A percentile compares a stretch with the other conserved stretches of the same genome.
Conservation (phyloP, 2,329 filamentous ascomycete genomes). For the Pseudocercospora musae region DNA sequence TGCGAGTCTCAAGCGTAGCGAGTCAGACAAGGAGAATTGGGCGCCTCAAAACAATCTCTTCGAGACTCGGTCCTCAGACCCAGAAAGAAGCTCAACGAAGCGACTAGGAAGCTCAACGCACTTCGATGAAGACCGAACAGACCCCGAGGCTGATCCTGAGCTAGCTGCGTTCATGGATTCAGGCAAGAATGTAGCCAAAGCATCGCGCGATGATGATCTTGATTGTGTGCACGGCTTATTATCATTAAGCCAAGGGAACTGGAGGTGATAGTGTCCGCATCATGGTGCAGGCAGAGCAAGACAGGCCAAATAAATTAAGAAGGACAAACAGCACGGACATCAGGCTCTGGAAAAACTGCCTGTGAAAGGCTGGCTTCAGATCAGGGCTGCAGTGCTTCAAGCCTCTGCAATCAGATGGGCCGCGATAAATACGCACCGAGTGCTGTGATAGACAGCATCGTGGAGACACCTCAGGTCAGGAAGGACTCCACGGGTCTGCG, state of each 20-base stretch:
- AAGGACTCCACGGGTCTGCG: not conserved
- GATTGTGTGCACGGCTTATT: slow-evolving; percentile 87
- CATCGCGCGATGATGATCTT: slow-evolving; percentile 60
- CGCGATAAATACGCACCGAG: no score
- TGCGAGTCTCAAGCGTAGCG: slow-evolving; percentile 55
- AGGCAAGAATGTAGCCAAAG: slow-evolving; percentile 39
- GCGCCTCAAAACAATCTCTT: slow-evolving; percentile 48
- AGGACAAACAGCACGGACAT: not conserved
- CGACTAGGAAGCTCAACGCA: not conserved
- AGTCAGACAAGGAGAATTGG: slow-evolving; percentile 97
- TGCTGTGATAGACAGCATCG: not conserved
- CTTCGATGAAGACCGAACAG: not conserved
- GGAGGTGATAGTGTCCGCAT: slow-evolving; percentile 49
- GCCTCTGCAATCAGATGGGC: no score
- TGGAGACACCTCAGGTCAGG: not conserved
- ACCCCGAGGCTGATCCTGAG: slow-evolving; percentile 56
- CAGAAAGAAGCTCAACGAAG: not conserved
- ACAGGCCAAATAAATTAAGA: not conserved
- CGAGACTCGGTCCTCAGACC: not conserved
- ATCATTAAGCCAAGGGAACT: slow-evolving; percentile 88
- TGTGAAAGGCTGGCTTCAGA: no score
- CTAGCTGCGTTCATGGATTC: slow-evolving; percentile 71
- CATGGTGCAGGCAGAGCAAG: not conserved
- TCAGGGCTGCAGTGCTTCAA: no score
- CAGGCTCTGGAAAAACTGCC: no score